A percentile compares a stretch with the other conserved stretches of the same genome.
Conservation (phyloP, 2,329 filamentous ascomycete species). For the Claviceps pazoutovae region DNA sequence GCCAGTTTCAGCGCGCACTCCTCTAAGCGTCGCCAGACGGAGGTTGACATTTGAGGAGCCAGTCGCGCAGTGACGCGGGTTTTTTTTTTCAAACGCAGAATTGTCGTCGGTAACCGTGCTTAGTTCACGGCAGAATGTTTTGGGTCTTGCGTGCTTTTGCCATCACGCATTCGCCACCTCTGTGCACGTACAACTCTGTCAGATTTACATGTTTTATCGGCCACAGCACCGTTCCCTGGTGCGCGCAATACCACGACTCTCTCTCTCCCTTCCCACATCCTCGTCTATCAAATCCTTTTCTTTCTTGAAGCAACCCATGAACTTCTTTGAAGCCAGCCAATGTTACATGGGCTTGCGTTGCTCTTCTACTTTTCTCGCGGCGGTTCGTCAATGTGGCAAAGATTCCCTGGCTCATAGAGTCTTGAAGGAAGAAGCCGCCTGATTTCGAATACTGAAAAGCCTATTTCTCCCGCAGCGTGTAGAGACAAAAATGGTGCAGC, state of each 20-base stretch:
- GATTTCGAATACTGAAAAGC: background rate
- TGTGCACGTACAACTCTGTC: background rate
- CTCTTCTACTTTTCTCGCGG: background rate
- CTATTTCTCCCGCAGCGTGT: background rate
- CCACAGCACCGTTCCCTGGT: background rate
- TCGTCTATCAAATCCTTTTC: background rate
- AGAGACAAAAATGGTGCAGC: background rate
- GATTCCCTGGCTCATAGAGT: background rate
- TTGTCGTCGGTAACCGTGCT: background rate
- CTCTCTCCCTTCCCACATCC: background rate
- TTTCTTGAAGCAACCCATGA: background rate
- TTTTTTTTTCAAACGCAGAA: background rate
- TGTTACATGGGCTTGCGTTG: background rate
- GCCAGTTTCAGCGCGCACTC: constrained; percentile 38
- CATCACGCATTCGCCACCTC: background rate
- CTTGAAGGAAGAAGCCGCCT: background rate
- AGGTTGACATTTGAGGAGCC: constrained; percentile 72
- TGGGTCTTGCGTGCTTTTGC: background rate
- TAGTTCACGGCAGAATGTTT: background rate
- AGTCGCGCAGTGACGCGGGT: constrained; percentile 9
- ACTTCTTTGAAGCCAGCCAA: no score
- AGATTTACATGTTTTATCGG: background rate
- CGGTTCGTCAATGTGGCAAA: background rate
- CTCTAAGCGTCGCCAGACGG: constrained; percentile 54
- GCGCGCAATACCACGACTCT: background rate